Base-by-base conservation (phyloP, 1,284 basidiomycete species). In the Apiotrichum sp. region DNA sequence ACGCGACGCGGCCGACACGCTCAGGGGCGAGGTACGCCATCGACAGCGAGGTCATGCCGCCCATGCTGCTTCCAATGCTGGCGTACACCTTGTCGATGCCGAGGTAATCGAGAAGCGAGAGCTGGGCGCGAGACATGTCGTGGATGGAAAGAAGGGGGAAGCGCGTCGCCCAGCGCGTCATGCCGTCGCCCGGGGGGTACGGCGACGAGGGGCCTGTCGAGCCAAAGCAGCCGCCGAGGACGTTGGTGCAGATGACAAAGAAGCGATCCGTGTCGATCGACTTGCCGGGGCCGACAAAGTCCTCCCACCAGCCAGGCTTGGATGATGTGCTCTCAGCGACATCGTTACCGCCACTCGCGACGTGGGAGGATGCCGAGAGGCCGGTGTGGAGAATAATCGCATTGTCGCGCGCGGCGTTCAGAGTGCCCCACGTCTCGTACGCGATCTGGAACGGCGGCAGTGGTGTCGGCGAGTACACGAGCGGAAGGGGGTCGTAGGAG, bases 301-400 rank as follows among this genome's bases (percentile, higher is more conserved):
- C 88, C 76, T 98, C 89, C 95, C 95, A 98, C 96, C 95, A 99
- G 5, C 96, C 95, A 7, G 73, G 68, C 58, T 72, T 75, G 49
- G 63, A 65, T 0, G 65, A 65, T 4, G 74, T 75, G 1, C 62
- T 60, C 29, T 86, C 82, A 0, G 88, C 78, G 0, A 89, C 84
- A 64, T 96, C 97, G 10, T 81, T 76, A 2, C 81, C 72, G 0
- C 88, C 88, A 10, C 88, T 88, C 0, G 93, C 93, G 1, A 96
- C 95, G 77, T 99, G 95, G 0, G 92, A 96, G 2, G 89, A 93
- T 0, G 95, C 95, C 2, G 89, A 93, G 2, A 99, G 81, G 31
- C 95, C 95, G 0, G 95, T 99, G 70, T 98, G 95, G 3, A 99
- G 81, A n/a, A 99, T 84, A 52, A 99, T 93, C 50, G 84, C 93